Conservation (phyloP, 305 asterid genomes). For the Fraxinus floribunda region DNA sequence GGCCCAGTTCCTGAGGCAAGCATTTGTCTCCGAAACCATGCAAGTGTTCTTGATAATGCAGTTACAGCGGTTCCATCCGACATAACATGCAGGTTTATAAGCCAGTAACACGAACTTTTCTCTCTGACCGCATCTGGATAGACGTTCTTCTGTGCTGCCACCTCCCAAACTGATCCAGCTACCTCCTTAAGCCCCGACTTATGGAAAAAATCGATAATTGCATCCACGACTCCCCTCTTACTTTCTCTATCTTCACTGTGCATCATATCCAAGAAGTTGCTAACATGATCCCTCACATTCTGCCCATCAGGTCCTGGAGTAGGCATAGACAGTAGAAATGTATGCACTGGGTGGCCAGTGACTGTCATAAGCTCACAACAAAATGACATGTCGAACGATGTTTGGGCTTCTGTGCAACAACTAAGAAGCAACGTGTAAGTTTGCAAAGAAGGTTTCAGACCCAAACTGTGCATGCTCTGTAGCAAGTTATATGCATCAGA, state of each 20-base stretch:
- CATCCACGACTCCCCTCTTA: slow-evolving; percentile 85
- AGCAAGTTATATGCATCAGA: slow-evolving; percentile 74
- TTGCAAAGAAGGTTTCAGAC: slow-evolving; percentile 79
- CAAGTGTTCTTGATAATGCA: slow-evolving; percentile 84
- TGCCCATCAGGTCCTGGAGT: slow-evolving; percentile 82
- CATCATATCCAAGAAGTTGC: slow-evolving; percentile 75
- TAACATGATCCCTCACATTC: slow-evolving; percentile 75
- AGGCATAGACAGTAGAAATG: slow-evolving; percentile 77
- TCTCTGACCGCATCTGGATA: slow-evolving; percentile 81
- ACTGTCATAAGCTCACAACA: slow-evolving; percentile 78
- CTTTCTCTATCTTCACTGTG: slow-evolving; percentile 96
- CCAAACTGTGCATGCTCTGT: slow-evolving; percentile 68
- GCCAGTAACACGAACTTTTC: slow-evolving; percentile 81
- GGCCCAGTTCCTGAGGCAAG: slow-evolving; percentile 63
- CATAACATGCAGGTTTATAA: slow-evolving; percentile 91
- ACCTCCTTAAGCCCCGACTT: slow-evolving; percentile 90
- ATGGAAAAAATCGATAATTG: slow-evolving; percentile 85
- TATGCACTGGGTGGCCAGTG: slow-evolving; percentile 84
- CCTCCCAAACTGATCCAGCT: slow-evolving; percentile 96
- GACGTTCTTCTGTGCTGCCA: slow-evolving; percentile 77
- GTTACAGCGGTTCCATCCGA: slow-evolving; percentile 95
- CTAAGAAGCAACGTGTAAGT: slow-evolving; percentile 91
- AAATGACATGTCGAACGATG: slow-evolving; percentile 63
- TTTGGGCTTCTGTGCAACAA: slow-evolving; percentile 81
- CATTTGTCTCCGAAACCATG: slow-evolving; percentile 76